Conservation (phyloP, 2,329 filamentous ascomycete genomes). For the Elsinoe arachidis region DNA sequence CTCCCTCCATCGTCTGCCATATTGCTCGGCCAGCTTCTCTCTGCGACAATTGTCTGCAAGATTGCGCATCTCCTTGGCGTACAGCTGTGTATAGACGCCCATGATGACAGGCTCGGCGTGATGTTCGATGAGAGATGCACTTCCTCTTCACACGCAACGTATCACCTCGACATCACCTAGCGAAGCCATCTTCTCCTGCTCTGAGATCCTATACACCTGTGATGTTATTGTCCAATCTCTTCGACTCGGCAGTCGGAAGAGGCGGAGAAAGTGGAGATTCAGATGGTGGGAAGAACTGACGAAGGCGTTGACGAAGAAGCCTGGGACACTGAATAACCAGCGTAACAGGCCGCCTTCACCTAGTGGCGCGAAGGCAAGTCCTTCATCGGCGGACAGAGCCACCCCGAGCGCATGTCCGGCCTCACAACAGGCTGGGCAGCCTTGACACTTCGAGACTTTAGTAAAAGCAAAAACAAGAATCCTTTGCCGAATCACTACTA, state of each 20-base stretch:
- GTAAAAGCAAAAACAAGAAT: constrained; percentile 56
- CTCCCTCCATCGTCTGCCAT: constrained; percentile 30
- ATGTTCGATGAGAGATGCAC: constrained; percentile 36
- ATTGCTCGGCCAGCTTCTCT: constrained; percentile 28
- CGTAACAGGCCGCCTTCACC: too few species aligned
- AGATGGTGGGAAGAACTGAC: too few species aligned
- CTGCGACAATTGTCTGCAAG: constrained; percentile 26
- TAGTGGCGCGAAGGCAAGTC: constrained; percentile 43
- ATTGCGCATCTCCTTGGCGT: constrained; percentile 23
- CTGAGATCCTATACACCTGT: too few species aligned
- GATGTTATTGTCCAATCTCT: too few species aligned
- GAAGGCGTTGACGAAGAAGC: too few species aligned
- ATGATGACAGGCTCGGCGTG: constrained; percentile 28
- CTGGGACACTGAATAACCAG: too few species aligned
- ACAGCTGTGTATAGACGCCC: constrained; percentile 26
- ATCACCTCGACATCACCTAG: too few species aligned
- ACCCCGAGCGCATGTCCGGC: constrained; percentile 75
- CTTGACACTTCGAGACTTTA: constrained; percentile 74
- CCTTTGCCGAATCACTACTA: constrained; percentile 72
- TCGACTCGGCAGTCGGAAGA: too few species aligned
- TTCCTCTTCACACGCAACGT: too few species aligned
- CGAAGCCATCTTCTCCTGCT: too few species aligned
- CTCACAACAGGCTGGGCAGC: constrained; percentile 77
- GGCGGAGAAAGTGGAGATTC: too few species aligned
- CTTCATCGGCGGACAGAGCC: constrained; percentile 61